Evolutionary conservation across 306 rosid species (phyloP).

Genomic region (Acacia crassicarpa): DNA sequence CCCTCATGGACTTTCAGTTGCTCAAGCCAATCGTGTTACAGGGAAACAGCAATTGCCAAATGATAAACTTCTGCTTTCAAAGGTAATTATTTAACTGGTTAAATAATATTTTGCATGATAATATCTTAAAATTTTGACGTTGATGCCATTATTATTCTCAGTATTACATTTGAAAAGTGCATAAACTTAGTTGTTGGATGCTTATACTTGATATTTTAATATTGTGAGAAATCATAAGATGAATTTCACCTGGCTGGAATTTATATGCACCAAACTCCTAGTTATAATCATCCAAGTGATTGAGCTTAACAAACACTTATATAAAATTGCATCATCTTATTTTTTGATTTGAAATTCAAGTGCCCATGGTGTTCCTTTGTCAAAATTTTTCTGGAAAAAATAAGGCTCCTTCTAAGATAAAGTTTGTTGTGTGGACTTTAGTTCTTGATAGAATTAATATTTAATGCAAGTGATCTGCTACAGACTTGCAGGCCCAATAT

Average conservation of each 20-base stretch:
- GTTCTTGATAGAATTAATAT: not conserved
- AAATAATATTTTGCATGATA: conserved; percentile 25
- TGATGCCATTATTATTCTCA: conserved; percentile 12
- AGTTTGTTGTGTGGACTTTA: not conserved
- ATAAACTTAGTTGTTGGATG: not conserved
- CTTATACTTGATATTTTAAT: not conserved
- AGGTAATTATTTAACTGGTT: conserved; percentile 47
- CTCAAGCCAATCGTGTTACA: conserved; percentile 70
- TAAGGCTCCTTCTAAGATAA: not conserved
- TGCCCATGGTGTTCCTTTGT: not conserved
- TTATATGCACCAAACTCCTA: not conserved
- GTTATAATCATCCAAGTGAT: not conserved
- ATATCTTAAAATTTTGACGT: conserved; percentile 31
- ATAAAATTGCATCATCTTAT: not conserved
- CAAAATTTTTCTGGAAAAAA: not conserved
- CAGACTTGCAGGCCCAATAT: not conserved
- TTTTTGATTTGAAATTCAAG: not conserved
- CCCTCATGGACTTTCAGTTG: conserved; percentile 83
- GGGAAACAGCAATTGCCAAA: conserved; percentile 69
- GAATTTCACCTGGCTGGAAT: not conserved
- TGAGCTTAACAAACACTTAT: not conserved
- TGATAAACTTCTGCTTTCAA: conserved; percentile 60
- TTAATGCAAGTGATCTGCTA: not conserved
- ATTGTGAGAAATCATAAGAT: not conserved
- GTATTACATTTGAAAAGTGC: not conserved